phyloP scores from a whole-genome alignment of 768 basidiomycete species.

The Rhodotorula graminis region DNA sequence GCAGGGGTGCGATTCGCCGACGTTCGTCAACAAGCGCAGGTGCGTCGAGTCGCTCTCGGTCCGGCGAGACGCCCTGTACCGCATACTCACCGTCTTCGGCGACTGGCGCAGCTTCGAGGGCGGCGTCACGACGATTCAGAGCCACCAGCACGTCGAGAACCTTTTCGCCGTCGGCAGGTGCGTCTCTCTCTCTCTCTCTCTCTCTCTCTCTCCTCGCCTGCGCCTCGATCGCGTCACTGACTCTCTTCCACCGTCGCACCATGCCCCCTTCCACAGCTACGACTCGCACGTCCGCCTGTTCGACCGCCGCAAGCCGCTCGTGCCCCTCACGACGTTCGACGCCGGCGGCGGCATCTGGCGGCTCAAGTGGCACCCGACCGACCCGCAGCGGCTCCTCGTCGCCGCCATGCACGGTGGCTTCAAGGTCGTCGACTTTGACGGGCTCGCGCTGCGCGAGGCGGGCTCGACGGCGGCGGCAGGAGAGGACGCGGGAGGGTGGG shows the following conservation, averaged over 20 bases:
- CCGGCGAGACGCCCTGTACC: no score
- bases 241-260: no score
- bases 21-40: constrained; percentile 69
- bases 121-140: constrained; percentile 85
- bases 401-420: constrained; percentile 98
- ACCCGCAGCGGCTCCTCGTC: constrained; percentile 66
- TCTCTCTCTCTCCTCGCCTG: not conserved
- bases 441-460: constrained; percentile 36
- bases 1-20: constrained; percentile 57
- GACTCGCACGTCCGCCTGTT: constrained; percentile 73
- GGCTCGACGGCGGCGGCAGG: not conserved
- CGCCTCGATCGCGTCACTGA: no score
- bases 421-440: constrained; percentile 64
- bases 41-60: no score
- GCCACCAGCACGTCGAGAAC: constrained; percentile 71
- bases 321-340: constrained; percentile 58
- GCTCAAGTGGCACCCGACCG: constrained; percentile 86
- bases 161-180: constrained; percentile 87
- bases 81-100: no score
- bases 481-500: constrained; percentile 14
- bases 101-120: constrained; percentile 70
- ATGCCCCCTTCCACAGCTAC: constrained; percentile 60
- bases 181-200: constrained; percentile 23
- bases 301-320: constrained; percentile 65
- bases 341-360: constrained; percentile 94